Conservation (phyloP, 306 rosid species). For the Hippophae rhamnoides region DNA sequence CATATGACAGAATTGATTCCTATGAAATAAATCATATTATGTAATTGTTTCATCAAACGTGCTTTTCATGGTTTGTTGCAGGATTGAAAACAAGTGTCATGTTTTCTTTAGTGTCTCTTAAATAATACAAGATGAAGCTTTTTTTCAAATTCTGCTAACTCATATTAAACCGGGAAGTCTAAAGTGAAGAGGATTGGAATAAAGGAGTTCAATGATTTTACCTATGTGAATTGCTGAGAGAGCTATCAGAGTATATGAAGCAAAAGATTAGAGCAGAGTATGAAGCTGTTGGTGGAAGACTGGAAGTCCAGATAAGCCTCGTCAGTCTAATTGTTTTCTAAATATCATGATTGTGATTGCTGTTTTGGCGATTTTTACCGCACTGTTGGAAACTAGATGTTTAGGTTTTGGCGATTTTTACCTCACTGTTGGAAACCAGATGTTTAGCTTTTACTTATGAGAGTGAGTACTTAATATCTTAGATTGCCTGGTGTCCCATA, state of each 20-base stretch:
- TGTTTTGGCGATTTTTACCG: conserved; percentile 75
- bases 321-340: conserved; percentile 64
- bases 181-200: conserved; percentile 62
- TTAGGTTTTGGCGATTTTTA: conserved; percentile 61
- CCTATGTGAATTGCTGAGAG: conserved; percentile 94
- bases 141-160: conserved; percentile 58
- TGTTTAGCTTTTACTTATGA: too few species aligned
- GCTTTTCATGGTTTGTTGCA: conserved; percentile 60
- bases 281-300: conserved; percentile 69
- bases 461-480: too few species aligned
- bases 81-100: conserved; percentile 62
- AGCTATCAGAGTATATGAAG: conserved; percentile 66
- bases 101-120: conserved; percentile 49
- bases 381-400: conserved; percentile 52
- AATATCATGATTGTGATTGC: conserved; percentile 60
- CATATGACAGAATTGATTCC: conserved; percentile 13
- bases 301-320: conserved; percentile 63
- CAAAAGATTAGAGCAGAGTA: conserved; percentile 84
- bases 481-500: too few species aligned
- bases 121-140: conserved; percentile 70
- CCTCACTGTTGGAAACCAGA: conserved; percentile 66
- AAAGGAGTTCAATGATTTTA: conserved; percentile 62
- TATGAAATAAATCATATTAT: conserved; percentile 4
- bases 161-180: conserved; percentile 53
- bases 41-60: conserved; percentile 42